These are phyloP conservation scores for Penicillium silybi DNA, from an alignment of 495 filamentous ascomycete species.

Conservation along the genomic window DNA sequence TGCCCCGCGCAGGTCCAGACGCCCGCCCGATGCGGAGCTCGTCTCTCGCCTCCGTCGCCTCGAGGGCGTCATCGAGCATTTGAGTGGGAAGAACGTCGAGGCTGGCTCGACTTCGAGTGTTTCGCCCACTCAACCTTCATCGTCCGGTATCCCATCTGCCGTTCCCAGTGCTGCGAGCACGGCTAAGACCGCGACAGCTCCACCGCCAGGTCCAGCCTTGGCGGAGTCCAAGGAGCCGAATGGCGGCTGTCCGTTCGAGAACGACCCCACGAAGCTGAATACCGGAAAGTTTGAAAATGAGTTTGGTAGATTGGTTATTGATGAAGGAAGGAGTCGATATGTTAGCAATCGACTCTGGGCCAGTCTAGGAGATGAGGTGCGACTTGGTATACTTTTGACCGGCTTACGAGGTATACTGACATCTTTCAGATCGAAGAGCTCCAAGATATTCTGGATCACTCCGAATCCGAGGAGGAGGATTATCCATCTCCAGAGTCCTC, in stretches of 20 bases:
- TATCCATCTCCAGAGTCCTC: constrained; percentile 53
- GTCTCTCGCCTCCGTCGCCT: constrained; percentile 72
- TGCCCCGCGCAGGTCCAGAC: constrained; percentile 66
- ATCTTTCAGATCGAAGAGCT: constrained; percentile 63
- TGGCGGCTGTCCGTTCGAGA: constrained; percentile 27
- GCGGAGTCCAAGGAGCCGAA: constrained; percentile 11
- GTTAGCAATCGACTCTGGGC: constrained; percentile 88
- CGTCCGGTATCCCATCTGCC: neutral
- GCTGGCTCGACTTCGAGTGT: constrained; percentile 3
- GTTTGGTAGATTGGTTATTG: constrained; percentile 79
- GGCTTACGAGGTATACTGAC: constrained; percentile 1
- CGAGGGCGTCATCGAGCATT: constrained; percentile 74
- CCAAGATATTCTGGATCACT: constrained; percentile 62
- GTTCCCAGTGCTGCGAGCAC: neutral
- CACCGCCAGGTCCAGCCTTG: neutral
- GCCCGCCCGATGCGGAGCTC: constrained; percentile 69
- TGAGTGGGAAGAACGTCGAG: constrained; percentile 38
- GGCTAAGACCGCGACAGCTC: constrained; percentile 1
- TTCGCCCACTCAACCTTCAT: constrained; percentile 3
- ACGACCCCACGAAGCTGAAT: constrained; percentile 25
- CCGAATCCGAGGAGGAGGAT: constrained; percentile 63
- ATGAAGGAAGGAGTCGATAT: constrained; percentile 77
- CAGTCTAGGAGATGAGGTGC: constrained; percentile 80
- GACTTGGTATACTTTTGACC: neutral
- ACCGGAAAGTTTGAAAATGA: constrained; percentile 52